phyloP scores from a whole-genome alignment of 2,329 filamentous ascomycete genomes.

The Camillea tinctor region DNA sequence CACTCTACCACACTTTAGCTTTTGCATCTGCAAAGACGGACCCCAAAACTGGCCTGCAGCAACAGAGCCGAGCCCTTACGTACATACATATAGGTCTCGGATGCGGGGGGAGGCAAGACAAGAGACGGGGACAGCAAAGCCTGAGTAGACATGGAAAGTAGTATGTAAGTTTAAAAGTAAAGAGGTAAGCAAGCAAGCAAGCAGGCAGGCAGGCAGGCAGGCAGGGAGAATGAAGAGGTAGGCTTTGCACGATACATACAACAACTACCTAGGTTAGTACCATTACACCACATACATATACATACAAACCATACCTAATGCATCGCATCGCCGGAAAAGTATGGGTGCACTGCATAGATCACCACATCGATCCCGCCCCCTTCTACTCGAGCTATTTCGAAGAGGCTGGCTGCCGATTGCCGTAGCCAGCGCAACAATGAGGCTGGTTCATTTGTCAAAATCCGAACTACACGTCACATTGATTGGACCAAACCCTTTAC shows the following conservation, averaged over 20 bases:
- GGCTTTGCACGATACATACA: too few relatives aligned
- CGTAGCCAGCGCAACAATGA: neutral
- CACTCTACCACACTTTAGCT: neutral
- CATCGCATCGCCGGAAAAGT: neutral
- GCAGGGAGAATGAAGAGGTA: too few relatives aligned
- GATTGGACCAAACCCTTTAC: neutral
- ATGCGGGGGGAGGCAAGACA: neutral
- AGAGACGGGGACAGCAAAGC: too few relatives aligned
- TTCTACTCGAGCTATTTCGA: neutral
- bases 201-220: too few relatives aligned
- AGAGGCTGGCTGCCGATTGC: neutral
- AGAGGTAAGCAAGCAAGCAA: too few relatives aligned
- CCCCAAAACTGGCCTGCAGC: neutral
- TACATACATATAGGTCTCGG: neutral
- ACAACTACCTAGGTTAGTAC: too few relatives aligned
- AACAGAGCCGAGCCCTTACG: neutral
- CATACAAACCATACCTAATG: too few relatives aligned
- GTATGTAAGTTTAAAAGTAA: too few relatives aligned
- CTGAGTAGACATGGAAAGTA: too few relatives aligned
- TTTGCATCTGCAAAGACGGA: neutral
- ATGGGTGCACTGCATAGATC: neutral
- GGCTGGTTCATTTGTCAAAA: neutral
- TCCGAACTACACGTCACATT: neutral
- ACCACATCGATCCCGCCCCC: neutral
- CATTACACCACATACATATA: too few relatives aligned